Conservation (phyloP, 1,284 basidiomycete genomes). For the Coniferiporia sulphurascens region DNA sequence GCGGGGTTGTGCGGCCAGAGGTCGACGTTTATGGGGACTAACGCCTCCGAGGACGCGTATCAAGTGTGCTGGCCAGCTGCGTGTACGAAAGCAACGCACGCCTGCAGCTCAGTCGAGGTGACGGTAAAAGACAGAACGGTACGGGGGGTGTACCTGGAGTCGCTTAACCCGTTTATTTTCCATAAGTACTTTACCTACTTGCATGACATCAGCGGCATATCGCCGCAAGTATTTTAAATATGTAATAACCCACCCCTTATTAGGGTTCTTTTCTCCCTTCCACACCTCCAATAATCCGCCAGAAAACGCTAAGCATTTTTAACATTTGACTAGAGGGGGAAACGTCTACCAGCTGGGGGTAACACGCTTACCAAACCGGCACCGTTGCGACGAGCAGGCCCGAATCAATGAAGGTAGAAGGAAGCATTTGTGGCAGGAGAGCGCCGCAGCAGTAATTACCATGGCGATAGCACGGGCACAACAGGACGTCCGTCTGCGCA, state of each 20-base stretch:
- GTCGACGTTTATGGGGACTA: not conserved
- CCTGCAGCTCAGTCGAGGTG: not conserved
- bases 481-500: no score
- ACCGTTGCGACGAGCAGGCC: not conserved
- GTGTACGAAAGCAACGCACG: not conserved
- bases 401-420: no score
- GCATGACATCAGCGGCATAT: not conserved
- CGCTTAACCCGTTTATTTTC: not conserved
- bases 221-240: not conserved
- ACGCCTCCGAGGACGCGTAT: not conserved
- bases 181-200: not conserved
- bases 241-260: no score
- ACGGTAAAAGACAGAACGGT: not conserved
- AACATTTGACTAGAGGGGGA: not conserved
- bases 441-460: no score
- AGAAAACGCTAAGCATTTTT: no score
- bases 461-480: no score
- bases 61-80: not conserved
- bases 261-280: slow-evolving; percentile 4
- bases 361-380: not conserved
- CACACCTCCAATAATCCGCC: slow-evolving; percentile 15
- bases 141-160: no score
- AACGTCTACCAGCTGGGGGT: not conserved
- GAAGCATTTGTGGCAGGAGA: no score
- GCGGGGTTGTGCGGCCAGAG: not conserved